Conservation (phyloP, 495 filamentous ascomycete genomes). For the Articulospora tetracladia region DNA sequence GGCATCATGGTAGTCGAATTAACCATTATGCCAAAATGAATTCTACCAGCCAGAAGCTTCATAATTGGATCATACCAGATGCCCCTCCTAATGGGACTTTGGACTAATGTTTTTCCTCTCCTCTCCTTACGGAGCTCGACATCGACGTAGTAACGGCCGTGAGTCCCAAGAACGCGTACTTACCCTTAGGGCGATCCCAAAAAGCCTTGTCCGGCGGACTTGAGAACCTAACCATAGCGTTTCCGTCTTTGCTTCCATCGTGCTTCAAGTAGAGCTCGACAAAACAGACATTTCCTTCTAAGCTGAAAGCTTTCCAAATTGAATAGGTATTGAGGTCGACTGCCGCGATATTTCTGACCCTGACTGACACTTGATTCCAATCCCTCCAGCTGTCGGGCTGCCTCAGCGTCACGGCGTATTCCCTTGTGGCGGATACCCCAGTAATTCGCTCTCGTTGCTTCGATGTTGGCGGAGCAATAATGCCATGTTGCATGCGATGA, state of each 20-base stretch:
- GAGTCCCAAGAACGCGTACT: neutral
- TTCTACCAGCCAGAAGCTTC: conserved; percentile 26
- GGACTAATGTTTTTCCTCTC: neutral
- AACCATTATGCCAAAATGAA: conserved; percentile 54
- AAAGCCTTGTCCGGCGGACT: conserved; percentile 24
- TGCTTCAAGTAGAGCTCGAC: conserved; percentile 28
- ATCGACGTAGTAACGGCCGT: neutral
- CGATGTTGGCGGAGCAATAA: neutral
- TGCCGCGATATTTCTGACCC: conserved; percentile 6
- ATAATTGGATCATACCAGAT: conserved; percentile 17
- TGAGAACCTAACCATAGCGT: conserved; percentile 29
- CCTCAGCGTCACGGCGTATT: neutral
- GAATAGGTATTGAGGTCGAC: conserved; percentile 19
- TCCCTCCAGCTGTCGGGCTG: conserved; percentile 6
- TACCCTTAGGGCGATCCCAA: conserved; percentile 18
- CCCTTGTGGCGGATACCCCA: neutral
- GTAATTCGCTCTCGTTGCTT: neutral
- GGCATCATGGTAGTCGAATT: conserved; percentile 42
- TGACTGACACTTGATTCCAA: conserved; percentile 11
- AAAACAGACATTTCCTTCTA: conserved; percentile 27
- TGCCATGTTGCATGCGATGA: neutral
- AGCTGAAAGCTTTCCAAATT: conserved; percentile 24
- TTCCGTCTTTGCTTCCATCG: conserved; percentile 23
- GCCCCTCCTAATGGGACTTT: conserved; percentile 13
- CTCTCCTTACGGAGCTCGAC: neutral